Conservation (phyloP, 2,329 filamentous ascomycete genomes). For the Aureobasidium sp. region DNA sequence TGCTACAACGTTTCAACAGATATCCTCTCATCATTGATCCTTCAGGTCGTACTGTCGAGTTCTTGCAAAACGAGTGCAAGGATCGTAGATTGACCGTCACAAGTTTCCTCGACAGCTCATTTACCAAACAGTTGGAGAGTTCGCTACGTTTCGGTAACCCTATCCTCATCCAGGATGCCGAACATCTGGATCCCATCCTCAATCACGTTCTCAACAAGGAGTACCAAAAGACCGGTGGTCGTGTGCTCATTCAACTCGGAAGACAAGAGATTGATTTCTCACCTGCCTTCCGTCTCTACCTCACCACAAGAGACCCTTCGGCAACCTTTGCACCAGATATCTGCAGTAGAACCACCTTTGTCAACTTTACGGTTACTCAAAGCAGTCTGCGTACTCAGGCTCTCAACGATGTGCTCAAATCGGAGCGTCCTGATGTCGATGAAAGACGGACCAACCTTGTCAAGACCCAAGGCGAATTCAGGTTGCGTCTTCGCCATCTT, state of each 20-base stretch:
- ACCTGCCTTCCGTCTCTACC: constrained; percentile 87
- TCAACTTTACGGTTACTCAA: constrained; percentile 98
- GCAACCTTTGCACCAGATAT: constrained; percentile 93
- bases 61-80: constrained; percentile 89
- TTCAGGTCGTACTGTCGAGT: constrained; percentile 88
- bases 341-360: constrained; percentile 96
- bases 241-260: constrained; percentile 94
- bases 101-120: constrained; percentile 95
- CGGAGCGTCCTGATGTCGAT: constrained; percentile 93
- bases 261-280: constrained; percentile 99
- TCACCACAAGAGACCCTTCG: constrained; percentile 93
- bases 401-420: constrained; percentile 94
- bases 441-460: constrained; percentile 94
- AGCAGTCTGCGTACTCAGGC: constrained; percentile 98
- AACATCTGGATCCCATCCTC: constrained; percentile 92
- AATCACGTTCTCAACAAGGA: constrained; percentile 99
- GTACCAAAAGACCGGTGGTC: constrained; percentile 95
- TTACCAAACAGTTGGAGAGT: constrained; percentile 96
- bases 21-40: constrained; percentile 98
- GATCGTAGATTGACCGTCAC: constrained; percentile 91
- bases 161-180: constrained; percentile 96
- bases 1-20: constrained; percentile 94
- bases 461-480: constrained; percentile 98
- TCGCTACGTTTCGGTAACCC: constrained; percentile 96
- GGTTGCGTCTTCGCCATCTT: constrained; percentile 89